Conservation (phyloP, 148 eudicot species). For the Persicaria tinctoria region DNA sequence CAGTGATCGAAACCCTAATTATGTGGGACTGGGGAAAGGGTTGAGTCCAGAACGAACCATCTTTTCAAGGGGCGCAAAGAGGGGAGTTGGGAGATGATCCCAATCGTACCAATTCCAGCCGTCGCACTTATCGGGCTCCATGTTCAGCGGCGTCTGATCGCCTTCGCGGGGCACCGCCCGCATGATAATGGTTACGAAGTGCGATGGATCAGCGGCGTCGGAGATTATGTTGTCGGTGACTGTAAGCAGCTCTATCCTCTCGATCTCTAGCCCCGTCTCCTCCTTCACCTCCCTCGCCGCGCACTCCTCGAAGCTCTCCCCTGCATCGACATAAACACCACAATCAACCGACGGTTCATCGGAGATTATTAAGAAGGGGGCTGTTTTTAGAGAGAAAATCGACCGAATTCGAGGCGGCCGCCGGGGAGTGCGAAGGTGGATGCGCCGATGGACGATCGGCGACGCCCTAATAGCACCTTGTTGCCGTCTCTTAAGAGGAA, state of each 20-base stretch:
- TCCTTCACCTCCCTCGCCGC: constrained; percentile 84
- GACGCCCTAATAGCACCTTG: constrained; percentile 64
- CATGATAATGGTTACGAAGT: constrained; percentile 51
- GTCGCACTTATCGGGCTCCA: constrained; percentile 84
- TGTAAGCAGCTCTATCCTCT: constrained; percentile 45
- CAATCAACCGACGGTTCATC: background rate
- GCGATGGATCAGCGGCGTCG: constrained; percentile 38
- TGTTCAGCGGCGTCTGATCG: constrained; percentile 37
- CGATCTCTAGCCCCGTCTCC: constrained; percentile 71
- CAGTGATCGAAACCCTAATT: constrained; percentile 6
- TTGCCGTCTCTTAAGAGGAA: constrained; percentile 44
- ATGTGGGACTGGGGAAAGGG: constrained; percentile 32
- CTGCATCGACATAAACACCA: constrained; percentile 26
- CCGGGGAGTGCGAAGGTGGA: constrained; percentile 82
- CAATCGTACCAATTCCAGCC: constrained; percentile 95
- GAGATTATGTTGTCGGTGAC: constrained; percentile 51
- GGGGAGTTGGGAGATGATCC: constrained; percentile 65
- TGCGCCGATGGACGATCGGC: constrained; percentile 56
- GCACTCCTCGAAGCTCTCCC: constrained; percentile 90
- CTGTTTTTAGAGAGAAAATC: background rate
- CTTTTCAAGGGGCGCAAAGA: constrained; percentile 56
- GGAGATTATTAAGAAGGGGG: background rate
- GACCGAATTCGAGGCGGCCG: constrained; percentile 89
- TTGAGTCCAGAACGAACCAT: constrained; percentile 44
- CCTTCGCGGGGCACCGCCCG: constrained; percentile 42